Evolutionary conservation across 176 grass and related monocot species (phyloP), one percentile per base, ranked within the genome.

Genomic region (Oryza coarctata): DNA sequence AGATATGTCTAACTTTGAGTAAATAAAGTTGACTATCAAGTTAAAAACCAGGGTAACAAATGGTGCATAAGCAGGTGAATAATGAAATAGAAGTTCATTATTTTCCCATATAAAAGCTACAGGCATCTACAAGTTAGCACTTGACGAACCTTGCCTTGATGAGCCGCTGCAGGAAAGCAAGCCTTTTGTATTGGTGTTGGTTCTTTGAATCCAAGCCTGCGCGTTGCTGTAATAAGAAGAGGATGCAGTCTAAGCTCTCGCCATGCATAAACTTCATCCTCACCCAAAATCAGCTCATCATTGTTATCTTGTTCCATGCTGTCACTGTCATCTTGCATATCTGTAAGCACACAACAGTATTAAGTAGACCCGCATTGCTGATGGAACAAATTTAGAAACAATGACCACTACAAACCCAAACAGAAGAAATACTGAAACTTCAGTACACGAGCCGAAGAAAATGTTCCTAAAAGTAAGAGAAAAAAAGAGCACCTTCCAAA

Each of bases 131-230:
- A 9, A 15, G n/a, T 13, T 70, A 71, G 72, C 49, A 84, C 57
- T 38, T 57, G 32, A 86, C 82, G 68, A 88, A 97, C 94, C 94
- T 97, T 97, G 72, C 94, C 94, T 80, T 94, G 94, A 87, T 94
- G 94, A 73, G 92, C 91, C 77, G 92, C 92, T 74, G 87, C 85
- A 67, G 92, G 94, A 88, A 97, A 90, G 76, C 90, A 94, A 70
- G 83, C 86, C 80, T 89, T 97, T 12, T 97, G 94, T 80, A 97
- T 92, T 32, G 94, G 92, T 39, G 92, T 97, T 28, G 94, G 90
- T 60, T 97, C 94, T 76, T 78, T 97, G 73, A 97, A 97, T 65
- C 92, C 92, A 55, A 94, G 94, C 65, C 83, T 87, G 57, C 66
- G 77, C 70, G 94, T 90, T 57, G 90, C 89, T 67, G 87, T 85